Evolutionary conservation across 768 basidiomycete genomes (phyloP).

Genomic region (Termitomyces sp.): DNA sequence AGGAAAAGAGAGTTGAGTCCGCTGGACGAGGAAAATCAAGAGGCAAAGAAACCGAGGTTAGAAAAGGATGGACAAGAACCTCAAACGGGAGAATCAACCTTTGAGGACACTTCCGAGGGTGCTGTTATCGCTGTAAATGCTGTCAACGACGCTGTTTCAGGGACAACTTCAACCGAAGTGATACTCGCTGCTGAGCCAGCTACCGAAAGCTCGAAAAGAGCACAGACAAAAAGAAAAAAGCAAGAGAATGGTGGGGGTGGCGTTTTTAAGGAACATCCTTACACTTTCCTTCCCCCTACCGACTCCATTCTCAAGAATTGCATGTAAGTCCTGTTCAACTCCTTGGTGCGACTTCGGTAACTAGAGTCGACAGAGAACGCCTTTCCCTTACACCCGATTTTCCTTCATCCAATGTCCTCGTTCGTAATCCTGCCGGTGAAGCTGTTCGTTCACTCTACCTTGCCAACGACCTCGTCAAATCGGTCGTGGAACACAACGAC

Average conservation of each 20-base stretch:
- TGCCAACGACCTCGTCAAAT: conserved; percentile 78
- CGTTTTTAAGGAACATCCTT: conserved; percentile 86
- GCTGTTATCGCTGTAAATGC: background rate
- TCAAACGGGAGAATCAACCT: conserved; percentile 5
- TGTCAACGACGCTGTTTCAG: background rate
- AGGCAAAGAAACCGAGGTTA: conserved; percentile 47
- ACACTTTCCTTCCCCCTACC: conserved; percentile 67
- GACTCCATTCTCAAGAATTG: conserved; percentile 68
- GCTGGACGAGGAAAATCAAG: conserved; percentile 27
- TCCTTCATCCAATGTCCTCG: conserved; percentile 72
- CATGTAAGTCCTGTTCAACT: conserved; percentile 48
- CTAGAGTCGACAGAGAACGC: conserved; percentile 44
- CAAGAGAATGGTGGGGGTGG: conserved; percentile 22
- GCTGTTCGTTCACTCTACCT: conserved; percentile 81
- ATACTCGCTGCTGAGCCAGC: background rate
- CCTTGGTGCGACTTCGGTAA: background rate
- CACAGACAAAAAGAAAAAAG: conserved; percentile 15
- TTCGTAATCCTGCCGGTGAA: conserved; percentile 75
- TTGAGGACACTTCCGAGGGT: conserved; percentile 13
- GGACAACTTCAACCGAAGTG: background rate
- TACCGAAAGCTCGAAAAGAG: conserved; percentile 10
- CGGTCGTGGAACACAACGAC: conserved; percentile 76
- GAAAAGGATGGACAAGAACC: conserved; percentile 15
- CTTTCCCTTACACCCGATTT: conserved; percentile 67
- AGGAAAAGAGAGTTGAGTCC: conserved; percentile 51